Evolutionary conservation across 495 filamentous ascomycete genomes (phyloP).

Genomic region (Halenospora varia): DNA sequence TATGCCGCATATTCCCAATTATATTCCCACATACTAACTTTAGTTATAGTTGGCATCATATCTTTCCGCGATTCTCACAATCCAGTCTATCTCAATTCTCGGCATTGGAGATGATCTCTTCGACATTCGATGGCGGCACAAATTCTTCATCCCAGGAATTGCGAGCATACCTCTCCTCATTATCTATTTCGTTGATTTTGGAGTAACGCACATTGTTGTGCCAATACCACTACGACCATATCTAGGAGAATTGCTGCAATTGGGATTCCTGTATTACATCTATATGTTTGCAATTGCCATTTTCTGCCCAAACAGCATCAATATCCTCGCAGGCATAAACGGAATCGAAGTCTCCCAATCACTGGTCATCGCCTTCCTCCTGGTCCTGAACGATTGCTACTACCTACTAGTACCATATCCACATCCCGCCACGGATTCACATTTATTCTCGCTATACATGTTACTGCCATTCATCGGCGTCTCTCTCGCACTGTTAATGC

Average conservation of each 20-base stretch:
- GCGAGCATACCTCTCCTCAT: conserved; percentile 91
- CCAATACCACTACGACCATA: conserved; percentile 80
- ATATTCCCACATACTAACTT: background rate
- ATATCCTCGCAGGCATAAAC: conserved; percentile 96
- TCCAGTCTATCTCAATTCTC: conserved; percentile 84
- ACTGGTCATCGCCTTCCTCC: conserved; percentile 78
- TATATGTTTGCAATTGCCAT: conserved; percentile 96
- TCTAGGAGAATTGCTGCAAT: conserved; percentile 71
- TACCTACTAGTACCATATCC: conserved; percentile 77
- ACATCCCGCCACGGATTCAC: conserved; percentile 92
- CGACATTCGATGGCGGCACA: conserved; percentile 98
- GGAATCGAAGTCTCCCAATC: conserved; percentile 96
- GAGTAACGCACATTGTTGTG: conserved; percentile 90
- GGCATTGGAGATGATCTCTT: conserved; percentile 95
- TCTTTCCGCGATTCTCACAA: conserved; percentile 85
- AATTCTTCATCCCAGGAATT: conserved; percentile 94
- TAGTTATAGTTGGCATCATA: conserved; percentile 78
- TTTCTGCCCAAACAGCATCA: conserved; percentile 97
- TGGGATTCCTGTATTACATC: conserved; percentile 87
- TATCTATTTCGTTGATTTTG: conserved; percentile 97
- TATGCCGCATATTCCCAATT: conserved; percentile 29
- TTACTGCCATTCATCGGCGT: conserved; percentile 92
- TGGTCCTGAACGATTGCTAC: conserved; percentile 77
- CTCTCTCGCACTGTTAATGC: conserved; percentile 75
- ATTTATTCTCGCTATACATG: conserved; percentile 93